Conservation (phyloP, 1,284 basidiomycete genomes). For the Schizophyllum commune region DNA sequence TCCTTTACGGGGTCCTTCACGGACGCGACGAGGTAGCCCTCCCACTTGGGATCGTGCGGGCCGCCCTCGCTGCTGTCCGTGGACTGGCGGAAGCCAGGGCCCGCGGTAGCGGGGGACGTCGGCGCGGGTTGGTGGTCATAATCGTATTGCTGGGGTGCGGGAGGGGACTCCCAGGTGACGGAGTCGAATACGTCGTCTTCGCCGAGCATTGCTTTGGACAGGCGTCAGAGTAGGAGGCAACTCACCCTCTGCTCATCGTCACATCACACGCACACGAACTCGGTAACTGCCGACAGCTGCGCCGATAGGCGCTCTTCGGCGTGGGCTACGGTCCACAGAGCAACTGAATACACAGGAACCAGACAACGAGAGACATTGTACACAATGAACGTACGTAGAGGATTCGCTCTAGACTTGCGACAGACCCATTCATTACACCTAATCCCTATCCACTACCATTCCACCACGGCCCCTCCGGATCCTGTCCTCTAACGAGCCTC, state of each 20-base stretch:
- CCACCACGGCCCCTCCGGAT: slow-evolving; percentile 60
- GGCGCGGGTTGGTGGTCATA: slow-evolving; percentile 37
- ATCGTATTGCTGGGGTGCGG: slow-evolving; percentile 27
- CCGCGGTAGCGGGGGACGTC: slow-evolving; percentile 28
- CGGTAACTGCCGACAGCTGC: background rate
- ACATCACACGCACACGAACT: background rate
- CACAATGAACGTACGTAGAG: no score
- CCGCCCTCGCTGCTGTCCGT: slow-evolving; percentile 56
- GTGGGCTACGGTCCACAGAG: background rate
- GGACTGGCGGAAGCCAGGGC: slow-evolving; percentile 74
- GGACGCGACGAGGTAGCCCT: slow-evolving; percentile 78
- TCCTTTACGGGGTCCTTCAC: slow-evolving; percentile 95
- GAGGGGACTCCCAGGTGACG: slow-evolving; percentile 77
- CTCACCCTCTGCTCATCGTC: background rate
- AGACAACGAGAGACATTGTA: background rate
- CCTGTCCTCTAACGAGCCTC: slow-evolving; percentile 64
- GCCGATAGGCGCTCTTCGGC: background rate
- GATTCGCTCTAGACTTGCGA: no score
- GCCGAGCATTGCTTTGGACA: slow-evolving; percentile 45
- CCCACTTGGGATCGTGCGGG: slow-evolving; percentile 81
- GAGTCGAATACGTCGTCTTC: slow-evolving; percentile 82
- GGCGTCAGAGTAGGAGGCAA: background rate
- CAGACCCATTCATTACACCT: slow-evolving; percentile 9
- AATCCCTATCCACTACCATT: slow-evolving; percentile 51
- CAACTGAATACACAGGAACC: background rate